Conservation (phyloP, 139 green algal genomes). For the Chlamydomonas applanata region DNA sequence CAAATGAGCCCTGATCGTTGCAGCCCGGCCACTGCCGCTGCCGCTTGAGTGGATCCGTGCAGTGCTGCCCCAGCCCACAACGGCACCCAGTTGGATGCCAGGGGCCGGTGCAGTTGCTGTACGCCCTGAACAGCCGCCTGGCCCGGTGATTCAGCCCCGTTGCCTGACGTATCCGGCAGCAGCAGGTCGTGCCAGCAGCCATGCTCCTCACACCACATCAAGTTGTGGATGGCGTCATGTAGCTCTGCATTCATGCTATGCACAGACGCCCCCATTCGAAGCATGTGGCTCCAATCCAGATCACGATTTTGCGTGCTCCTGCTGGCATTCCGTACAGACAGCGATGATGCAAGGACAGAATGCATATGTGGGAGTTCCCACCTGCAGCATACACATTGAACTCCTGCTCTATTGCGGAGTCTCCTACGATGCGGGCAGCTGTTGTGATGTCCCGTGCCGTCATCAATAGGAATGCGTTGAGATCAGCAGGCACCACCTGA, state of each 20-base stretch:
- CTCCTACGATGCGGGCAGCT: conserved; percentile 44
- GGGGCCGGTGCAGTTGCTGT: conserved; percentile 26
- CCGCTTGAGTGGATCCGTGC: not conserved
- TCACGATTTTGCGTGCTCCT: no score
- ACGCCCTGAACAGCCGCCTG: not conserved
- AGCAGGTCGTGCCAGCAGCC: conserved; percentile 74
- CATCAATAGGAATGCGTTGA: conserved; percentile 85
- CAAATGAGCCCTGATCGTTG: conserved; percentile 24
- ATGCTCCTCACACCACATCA: conserved; percentile 68
- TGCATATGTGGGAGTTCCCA: no score
- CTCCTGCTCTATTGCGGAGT: conserved; percentile 11
- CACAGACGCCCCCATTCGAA: no score
- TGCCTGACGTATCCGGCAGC: conserved; percentile 18
- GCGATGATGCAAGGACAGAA: no score
- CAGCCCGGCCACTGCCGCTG: conserved; percentile 37
- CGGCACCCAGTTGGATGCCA: conserved; percentile 83
- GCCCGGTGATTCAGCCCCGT: not conserved
- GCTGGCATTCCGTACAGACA: not conserved
- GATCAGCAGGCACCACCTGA: conserved; percentile 81
- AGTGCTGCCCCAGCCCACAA: conserved; percentile 64
- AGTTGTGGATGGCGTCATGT: conserved; percentile 51
- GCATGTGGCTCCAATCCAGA: no score
- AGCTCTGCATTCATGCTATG: not conserved
- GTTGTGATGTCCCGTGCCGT: conserved; percentile 54
- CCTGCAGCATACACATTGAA: not conserved